These are phyloP conservation scores for Fusarium sp. DNA, from an alignment of 2,329 filamentous ascomycete species.

Conservation along the genomic window DNA sequence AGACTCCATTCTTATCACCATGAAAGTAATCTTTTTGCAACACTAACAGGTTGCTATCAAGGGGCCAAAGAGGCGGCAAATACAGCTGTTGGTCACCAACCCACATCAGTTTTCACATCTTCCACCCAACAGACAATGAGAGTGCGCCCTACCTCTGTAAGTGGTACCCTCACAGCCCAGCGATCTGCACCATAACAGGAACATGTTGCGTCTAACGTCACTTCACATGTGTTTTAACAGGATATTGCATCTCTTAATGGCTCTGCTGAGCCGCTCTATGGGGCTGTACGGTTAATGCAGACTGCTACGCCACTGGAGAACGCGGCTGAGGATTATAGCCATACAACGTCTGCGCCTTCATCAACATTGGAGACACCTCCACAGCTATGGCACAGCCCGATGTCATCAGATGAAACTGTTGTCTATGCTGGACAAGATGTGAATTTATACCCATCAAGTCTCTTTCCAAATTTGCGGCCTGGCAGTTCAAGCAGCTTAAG, in stretches of 20 bases:
- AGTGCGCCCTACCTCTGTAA: neutral
- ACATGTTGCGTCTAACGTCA: neutral
- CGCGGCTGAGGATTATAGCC: conserved; percentile 2
- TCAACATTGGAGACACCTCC: neutral
- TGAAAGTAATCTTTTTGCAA: too few species aligned
- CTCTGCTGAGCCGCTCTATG: neutral
- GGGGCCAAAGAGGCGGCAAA: neutral
- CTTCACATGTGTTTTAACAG: neutral
- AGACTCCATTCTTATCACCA: too few species aligned
- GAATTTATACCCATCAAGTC: neutral
- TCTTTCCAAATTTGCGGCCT: conserved; percentile 1
- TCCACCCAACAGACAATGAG: conserved; percentile 1
- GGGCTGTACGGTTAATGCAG: conserved; percentile 3
- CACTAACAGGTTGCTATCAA: neutral
- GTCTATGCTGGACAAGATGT: neutral
- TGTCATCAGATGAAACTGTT: neutral
- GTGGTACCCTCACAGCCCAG: neutral
- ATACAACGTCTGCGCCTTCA: neutral
- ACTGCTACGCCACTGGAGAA: neutral
- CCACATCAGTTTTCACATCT: neutral
- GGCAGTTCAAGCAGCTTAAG: conserved; percentile 5
- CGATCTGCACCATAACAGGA: neutral
- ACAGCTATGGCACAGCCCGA: neutral
- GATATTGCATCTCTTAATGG: neutral
- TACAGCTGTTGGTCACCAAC: neutral